Conservation (phyloP, 2,329 filamentous ascomycete genomes). For the Neophaeococcomyces mojaviensis region DNA sequence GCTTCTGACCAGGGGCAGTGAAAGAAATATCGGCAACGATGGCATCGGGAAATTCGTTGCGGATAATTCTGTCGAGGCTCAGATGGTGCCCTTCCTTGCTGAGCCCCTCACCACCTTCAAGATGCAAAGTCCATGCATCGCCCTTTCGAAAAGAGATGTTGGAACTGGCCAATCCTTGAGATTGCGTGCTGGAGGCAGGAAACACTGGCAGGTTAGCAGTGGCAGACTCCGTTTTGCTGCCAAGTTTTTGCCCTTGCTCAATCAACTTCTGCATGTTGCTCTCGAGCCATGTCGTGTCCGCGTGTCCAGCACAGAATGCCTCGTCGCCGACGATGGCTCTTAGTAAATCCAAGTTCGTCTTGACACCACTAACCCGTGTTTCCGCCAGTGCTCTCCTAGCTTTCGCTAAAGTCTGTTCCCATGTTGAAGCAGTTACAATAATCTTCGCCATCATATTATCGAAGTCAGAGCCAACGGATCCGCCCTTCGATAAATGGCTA, state of each 20-base stretch:
- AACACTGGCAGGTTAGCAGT: slow-evolving; percentile 24
- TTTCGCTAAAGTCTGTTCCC: slow-evolving; percentile 47
- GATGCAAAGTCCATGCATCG: slow-evolving; percentile 50
- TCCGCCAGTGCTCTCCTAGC: slow-evolving; percentile 50
- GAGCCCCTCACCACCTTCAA: slow-evolving; percentile 31
- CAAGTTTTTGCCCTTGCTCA: slow-evolving; percentile 26
- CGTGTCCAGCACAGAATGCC: slow-evolving; percentile 42
- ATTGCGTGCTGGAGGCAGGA: slow-evolving; percentile 18
- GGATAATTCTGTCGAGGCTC: slow-evolving; percentile 45
- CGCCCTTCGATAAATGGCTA: slow-evolving; percentile 43
- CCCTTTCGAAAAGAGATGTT: slow-evolving; percentile 49
- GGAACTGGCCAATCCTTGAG: slow-evolving; percentile 19
- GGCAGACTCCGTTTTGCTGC: slow-evolving; percentile 19
- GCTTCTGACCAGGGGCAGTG: slow-evolving; percentile 33
- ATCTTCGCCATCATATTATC: slow-evolving; percentile 55
- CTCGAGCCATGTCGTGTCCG: slow-evolving; percentile 54
- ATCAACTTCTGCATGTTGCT: slow-evolving; percentile 38
- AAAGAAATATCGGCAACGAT: slow-evolving; percentile 48
- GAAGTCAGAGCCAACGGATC: slow-evolving; percentile 48
- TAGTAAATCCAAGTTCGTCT: slow-evolving; percentile 51
- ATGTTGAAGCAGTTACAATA: slow-evolving; percentile 48
- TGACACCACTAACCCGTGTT: slow-evolving; percentile 48
- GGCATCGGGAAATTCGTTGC: slow-evolving; percentile 53
- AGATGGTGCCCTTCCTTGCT: slow-evolving; percentile 41
- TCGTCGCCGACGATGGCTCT: slow-evolving; percentile 45